Evolutionary conservation across 2,329 filamentous ascomycete genomes (phyloP).

Genomic region (Curvularia verruculosa): DNA sequence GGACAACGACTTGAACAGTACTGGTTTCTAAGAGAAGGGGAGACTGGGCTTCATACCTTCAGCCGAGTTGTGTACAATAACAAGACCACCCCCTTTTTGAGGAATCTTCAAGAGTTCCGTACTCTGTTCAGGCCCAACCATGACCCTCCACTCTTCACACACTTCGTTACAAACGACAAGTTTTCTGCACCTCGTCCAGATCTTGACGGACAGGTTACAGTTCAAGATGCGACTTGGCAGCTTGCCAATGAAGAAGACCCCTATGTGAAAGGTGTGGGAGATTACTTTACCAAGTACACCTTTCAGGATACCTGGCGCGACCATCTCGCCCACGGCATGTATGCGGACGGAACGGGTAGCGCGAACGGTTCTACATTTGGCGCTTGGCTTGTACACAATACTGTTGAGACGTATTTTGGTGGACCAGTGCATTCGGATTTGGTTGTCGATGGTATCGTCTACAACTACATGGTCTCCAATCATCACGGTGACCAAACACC

Average conservation of each 20-base stretch:
- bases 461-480: conserved; percentile 63
- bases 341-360: conserved; percentile 59
- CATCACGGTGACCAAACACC: conserved; percentile 68
- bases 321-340: conserved; percentile 63
- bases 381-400: conserved; percentile 69
- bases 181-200: conserved; percentile 61
- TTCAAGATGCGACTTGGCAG: conserved; percentile 70
- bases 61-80: conserved; percentile 66
- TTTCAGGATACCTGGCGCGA: conserved; percentile 65
- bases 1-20: conserved; percentile 68
- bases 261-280: conserved; percentile 62
- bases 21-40: conserved; percentile 67
- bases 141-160: conserved; percentile 62
- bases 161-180: conserved; percentile 62
- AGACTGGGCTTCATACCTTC: conserved; percentile 68
- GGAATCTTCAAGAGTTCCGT: conserved; percentile 66
- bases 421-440: conserved; percentile 68
- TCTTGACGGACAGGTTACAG: conserved; percentile 53
- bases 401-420: conserved; percentile 66
- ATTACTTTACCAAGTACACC: conserved; percentile 72
- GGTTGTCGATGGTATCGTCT: conserved; percentile 68
- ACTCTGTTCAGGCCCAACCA: conserved; percentile 66
- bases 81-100: conserved; percentile 60
- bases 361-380: conserved; percentile 61
- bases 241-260: conserved; percentile 61